phyloP scores from a whole-genome alignment of 352 stramenopile species.

The Pythium dissimile region DNA sequence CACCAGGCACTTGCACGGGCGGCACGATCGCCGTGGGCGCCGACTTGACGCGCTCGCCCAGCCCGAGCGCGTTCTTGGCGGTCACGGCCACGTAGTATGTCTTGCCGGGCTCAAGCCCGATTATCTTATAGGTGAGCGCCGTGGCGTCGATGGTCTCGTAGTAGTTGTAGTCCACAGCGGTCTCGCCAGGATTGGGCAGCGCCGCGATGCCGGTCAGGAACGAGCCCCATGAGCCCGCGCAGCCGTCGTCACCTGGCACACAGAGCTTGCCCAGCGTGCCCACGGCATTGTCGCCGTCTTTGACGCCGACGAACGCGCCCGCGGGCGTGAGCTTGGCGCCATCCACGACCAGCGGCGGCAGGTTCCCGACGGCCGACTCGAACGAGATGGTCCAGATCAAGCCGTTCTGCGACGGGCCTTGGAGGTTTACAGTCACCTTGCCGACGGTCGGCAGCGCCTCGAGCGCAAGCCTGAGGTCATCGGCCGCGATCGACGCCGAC shows the following conservation, averaged over 20 bases:
- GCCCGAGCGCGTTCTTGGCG: conserved; percentile 83
- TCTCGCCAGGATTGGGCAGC: conserved; percentile 41
- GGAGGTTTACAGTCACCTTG: conserved; percentile 41
- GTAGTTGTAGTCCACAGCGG: conserved; percentile 54
- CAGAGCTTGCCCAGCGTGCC: conserved; percentile 35
- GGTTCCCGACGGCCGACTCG: conserved; percentile 58
- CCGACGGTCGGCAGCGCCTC: conserved; percentile 65
- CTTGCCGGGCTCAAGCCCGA: conserved; percentile 58
- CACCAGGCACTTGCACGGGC: conserved; percentile 74
- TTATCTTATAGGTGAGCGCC: conserved; percentile 64
- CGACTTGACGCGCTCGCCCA: conserved; percentile 35
- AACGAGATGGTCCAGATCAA: conserved; percentile 81
- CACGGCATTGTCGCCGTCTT: conserved; percentile 81
- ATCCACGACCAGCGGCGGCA: conserved; percentile 47
- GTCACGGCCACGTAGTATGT: conserved; percentile 87
- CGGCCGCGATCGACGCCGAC: conserved; percentile 30
- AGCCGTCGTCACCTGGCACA: conserved; percentile 41
- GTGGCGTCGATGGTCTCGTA: conserved; percentile 66
- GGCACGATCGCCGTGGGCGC: conserved; percentile 42
- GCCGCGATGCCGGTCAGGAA: conserved; percentile 34
- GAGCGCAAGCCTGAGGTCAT: conserved; percentile 48
- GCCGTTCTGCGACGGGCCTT: conserved; percentile 32
- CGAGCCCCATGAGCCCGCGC: conserved; percentile 42
- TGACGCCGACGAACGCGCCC: conserved; percentile 46
- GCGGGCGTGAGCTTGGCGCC: conserved; percentile 51